These are phyloP conservation scores for Dactylonectria macrodidyma DNA, from an alignment of 2,329 filamentous ascomycete genomes.

Conservation along the genomic window DNA sequence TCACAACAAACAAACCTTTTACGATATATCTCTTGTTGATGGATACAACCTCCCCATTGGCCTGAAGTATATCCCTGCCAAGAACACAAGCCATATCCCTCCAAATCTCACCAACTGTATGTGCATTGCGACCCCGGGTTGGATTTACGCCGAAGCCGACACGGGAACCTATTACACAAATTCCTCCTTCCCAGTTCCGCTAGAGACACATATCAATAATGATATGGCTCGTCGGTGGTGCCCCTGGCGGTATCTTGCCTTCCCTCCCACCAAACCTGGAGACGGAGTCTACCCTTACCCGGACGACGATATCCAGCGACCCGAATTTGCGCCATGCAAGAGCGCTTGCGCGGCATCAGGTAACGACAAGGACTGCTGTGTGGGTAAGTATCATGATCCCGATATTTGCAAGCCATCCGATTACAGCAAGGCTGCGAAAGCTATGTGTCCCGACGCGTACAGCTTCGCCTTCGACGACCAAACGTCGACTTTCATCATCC, in stretches of 20 bases:
- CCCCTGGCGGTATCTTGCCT: constrained; percentile 82
- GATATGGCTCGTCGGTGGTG: constrained; percentile 78
- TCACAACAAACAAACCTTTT: constrained; percentile 77
- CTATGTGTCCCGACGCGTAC: constrained; percentile 87
- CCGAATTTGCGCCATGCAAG: constrained; percentile 82
- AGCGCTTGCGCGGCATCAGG: constrained; percentile 82
- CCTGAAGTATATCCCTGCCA: constrained; percentile 72
- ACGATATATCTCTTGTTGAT: constrained; percentile 88
- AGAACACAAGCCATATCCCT: constrained; percentile 76
- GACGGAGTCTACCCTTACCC: constrained; percentile 86
- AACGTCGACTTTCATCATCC: constrained; percentile 73
- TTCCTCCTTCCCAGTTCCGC: constrained; percentile 75
- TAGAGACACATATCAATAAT: constrained; percentile 73
- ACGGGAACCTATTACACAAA: constrained; percentile 75
- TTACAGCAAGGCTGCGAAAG: constrained; percentile 80
- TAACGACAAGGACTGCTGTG: constrained; percentile 80
- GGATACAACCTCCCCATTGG: constrained; percentile 86
- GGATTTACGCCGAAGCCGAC: constrained; percentile 67
- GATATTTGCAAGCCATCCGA: constrained; percentile 75
- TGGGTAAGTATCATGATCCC: constrained; percentile 76
- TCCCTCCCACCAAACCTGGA: constrained; percentile 78
- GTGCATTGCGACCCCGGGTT: constrained; percentile 80
- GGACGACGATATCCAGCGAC: constrained; percentile 79
- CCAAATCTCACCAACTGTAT: constrained; percentile 83
- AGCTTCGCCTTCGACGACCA: constrained; percentile 78